Percentiles rank a stretch among this genome's conserved stretches.
Evolutionary conservation across 2,329 filamentous ascomycete genomes (phyloP).

Genomic region (Aschersonia sp.): DNA sequence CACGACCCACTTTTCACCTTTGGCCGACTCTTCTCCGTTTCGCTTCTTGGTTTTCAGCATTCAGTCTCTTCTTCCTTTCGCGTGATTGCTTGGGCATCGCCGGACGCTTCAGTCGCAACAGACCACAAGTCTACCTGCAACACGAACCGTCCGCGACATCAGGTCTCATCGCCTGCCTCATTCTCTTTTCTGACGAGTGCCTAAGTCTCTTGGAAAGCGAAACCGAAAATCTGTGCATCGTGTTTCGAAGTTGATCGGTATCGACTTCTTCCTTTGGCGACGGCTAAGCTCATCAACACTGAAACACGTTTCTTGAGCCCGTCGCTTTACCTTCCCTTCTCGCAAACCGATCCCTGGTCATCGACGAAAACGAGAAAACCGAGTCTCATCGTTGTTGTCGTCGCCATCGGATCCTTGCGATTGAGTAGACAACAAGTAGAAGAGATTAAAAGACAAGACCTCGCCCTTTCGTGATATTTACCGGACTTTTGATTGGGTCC

Average conservation of each 20-base stretch:
- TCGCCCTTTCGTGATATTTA: constrained; percentile 12
- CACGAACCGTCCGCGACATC: constrained; percentile 3
- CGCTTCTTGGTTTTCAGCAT: constrained; percentile 5
- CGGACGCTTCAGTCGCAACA: constrained; percentile 6
- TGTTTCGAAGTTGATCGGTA: constrained; percentile 8
- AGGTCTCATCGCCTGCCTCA: constrained; percentile 1
- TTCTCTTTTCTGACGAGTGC: constrained; percentile 4
- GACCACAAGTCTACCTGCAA: constrained; percentile 2
- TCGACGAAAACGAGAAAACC: constrained; percentile 19
- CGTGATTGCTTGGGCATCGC: constrained; percentile 6
- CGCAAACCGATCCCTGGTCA: constrained; percentile 18
- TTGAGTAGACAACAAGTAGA: constrained; percentile 21
- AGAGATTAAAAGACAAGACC: constrained; percentile 10
- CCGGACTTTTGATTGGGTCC: constrained; percentile 6
- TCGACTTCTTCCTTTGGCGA: constrained; percentile 9
- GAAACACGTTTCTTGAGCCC: constrained; percentile 24
- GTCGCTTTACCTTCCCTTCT: constrained; percentile 12
- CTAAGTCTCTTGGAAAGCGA: constrained; percentile 6
- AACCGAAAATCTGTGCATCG: constrained; percentile 3
- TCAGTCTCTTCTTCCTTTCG: constrained; percentile 6
- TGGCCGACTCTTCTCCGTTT: constrained; percentile 8
- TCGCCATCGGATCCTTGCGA: constrained; percentile 18
- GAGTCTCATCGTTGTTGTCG: constrained; percentile 15
- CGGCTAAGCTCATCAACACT: constrained; percentile 20
- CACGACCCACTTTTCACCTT: constrained; percentile 15